Base-by-base conservation (phyloP, 176 grass and related monocot species). In the Ampelocalamus luodianensis region DNA sequence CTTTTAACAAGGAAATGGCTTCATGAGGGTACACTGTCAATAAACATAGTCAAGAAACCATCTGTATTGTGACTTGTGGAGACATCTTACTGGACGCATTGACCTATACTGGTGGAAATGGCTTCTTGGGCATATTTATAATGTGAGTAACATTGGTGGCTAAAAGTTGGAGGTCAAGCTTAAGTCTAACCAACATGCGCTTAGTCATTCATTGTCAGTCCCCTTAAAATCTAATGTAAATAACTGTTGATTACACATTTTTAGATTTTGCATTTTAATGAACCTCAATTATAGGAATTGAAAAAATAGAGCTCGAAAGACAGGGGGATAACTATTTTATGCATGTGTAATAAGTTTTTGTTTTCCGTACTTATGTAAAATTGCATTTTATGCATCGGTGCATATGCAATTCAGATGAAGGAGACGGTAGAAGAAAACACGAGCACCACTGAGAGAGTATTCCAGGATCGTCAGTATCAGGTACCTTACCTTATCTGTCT, bases 321-420 rank as follows among this genome's bases (percentile, higher is more conserved):
- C 39, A n/a, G n/a, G 62, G 67, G 77, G 77, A 68, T 75, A 76
- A 87, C 58, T 32, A 60, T 71, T 87, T 80, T 24, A 55, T 80
- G 15, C 26, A 72, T 43, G 68, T 65, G 43, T n/a, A 20, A 73
- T 65, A 72, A 63, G 36, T 61, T 11, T 55, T 20, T 62, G 16
- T 76, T 68, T 66, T n/a, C 29, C 48, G n/a, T 40, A 23, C 34
- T 20, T 24, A 65, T 29, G 29, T n/a, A n/a, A n/a, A n/a, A n/a
- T n/a, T n/a, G n/a, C n/a, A n/a, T n/a, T n/a, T n/a, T n/a, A n/a
- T n/a, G n/a, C n/a, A n/a, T n/a, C n/a, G n/a, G n/a, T n/a, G n/a
- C n/a, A n/a, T n/a, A n/a, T n/a, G n/a, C n/a, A n/a, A n/a, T n/a
- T n/a, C n/a, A n/a, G n/a, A n/a, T n/a, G n/a, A n/a, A n/a, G n/a